A percentile compares a stretch with the other conserved stretches of the same genome.
Conservation (phyloP, 768 basidiomycete species). For the Mrakia gelida region DNA sequence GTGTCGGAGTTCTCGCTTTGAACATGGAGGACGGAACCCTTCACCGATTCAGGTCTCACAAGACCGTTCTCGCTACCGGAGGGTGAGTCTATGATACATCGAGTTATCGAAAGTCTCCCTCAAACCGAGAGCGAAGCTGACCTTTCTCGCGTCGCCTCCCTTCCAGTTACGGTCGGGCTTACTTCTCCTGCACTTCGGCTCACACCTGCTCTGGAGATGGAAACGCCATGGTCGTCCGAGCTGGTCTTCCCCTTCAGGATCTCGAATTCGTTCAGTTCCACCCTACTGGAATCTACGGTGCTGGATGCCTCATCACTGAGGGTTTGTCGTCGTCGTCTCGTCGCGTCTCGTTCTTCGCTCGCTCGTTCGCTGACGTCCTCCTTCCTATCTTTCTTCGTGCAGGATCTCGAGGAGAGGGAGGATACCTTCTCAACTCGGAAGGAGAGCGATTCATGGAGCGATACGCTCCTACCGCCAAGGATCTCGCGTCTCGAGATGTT, state of each 20-base stretch:
- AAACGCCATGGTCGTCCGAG: conserved; percentile 96
- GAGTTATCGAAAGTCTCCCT: too few species aligned
- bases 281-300: conserved; percentile 98
- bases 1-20: conserved; percentile 96
- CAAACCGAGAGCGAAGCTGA: background rate
- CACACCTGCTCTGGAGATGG: conserved; percentile 99
- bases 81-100: conserved; percentile 52
- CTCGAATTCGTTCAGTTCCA: conserved; percentile 99
- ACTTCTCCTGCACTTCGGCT: conserved; percentile 73
- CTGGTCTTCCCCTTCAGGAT: conserved; percentile 94
- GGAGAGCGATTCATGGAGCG: conserved; percentile 99
- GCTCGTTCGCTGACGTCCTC: background rate
- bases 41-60: conserved; percentile 96
- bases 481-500: conserved; percentile 97
- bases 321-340: conserved; percentile 50
- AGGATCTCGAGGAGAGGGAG: conserved; percentile 99
- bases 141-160: background rate
- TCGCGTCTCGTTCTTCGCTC: background rate
- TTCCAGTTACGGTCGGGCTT: conserved; percentile 32
- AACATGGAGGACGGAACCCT: conserved; percentile 99
- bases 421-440: conserved; percentile 94
- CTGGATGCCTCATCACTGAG: conserved; percentile 98
- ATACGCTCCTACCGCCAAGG: conserved; percentile 98
- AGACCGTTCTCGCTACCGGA: conserved; percentile 96
- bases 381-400: background rate